A percentile compares a stretch with the other conserved stretches of the same genome.
These are phyloP conservation scores for Dryadomyces quercivorus DNA, from an alignment of 2,329 filamentous ascomycete species.

Conservation along the genomic window DNA sequence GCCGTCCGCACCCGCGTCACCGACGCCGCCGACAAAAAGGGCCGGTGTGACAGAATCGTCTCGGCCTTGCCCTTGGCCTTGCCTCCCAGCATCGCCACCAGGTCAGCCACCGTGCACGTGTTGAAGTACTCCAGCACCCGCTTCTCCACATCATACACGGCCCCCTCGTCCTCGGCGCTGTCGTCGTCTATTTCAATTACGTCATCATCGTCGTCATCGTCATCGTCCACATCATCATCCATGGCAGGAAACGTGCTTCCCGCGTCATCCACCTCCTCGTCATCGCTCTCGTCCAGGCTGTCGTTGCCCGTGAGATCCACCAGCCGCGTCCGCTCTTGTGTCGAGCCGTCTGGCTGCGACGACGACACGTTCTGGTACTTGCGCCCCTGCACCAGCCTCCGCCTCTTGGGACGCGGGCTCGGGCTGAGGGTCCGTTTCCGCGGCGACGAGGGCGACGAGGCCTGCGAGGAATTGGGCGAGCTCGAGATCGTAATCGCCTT, in stretches of 20 bases:
- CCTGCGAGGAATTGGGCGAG: neutral
- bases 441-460: slow-evolving; percentile 7
- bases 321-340: slow-evolving; percentile 6
- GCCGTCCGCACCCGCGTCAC: slow-evolving; percentile 51
- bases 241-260: neutral
- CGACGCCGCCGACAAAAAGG: slow-evolving; percentile 55
- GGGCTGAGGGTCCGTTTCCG: slow-evolving; percentile 6
- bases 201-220: slow-evolving; percentile 16
- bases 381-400: slow-evolving; percentile 18
- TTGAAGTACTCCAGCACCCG: slow-evolving; percentile 72
- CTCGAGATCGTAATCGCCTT: neutral
- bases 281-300: slow-evolving; percentile 28
- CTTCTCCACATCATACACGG: slow-evolving; percentile 14
- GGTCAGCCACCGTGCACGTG: slow-evolving; percentile 57
- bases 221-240: slow-evolving; percentile 17
- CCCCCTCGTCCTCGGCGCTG: neutral
- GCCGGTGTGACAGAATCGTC: slow-evolving; percentile 58
- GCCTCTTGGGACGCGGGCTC: slow-evolving; percentile 13
- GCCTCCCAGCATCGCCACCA: slow-evolving; percentile 65
- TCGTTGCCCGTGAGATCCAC: slow-evolving; percentile 10
- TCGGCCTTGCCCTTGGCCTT: slow-evolving; percentile 58
- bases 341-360: slow-evolving; percentile 13
- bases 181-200: slow-evolving; percentile 8
- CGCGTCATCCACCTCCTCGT: slow-evolving; percentile 21
- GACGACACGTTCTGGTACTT: slow-evolving; percentile 6